A percentile compares a stretch with the other conserved stretches of the same genome.
These are phyloP conservation scores for Tylopilus cervinicoccineus DNA, from an alignment of 768 basidiomycete species.

Conservation along the genomic window DNA sequence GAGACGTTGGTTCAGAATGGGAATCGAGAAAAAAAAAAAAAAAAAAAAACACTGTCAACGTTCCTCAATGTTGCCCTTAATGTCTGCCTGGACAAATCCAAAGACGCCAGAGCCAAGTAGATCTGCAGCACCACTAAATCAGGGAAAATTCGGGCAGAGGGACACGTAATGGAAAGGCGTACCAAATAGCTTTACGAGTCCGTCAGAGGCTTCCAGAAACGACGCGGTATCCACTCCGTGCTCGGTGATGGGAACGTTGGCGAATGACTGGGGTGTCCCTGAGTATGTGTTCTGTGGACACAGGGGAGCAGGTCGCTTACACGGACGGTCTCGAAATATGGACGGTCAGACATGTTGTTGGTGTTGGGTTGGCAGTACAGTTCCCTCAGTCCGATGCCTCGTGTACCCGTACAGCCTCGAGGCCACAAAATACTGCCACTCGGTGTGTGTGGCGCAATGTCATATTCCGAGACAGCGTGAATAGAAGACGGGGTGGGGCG, in stretches of 20 bases:
- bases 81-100: constrained; percentile 69
- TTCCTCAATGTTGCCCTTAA: constrained; percentile 63
- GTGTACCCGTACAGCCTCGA: constrained; percentile 27
- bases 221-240: constrained; percentile 72
- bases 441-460: constrained; percentile 20
- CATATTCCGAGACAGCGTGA: constrained; percentile 22
- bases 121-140: constrained; percentile 38
- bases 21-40: no score
- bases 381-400: constrained; percentile 15
- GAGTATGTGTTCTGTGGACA: not conserved
- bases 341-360: constrained; percentile 33
- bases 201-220: constrained; percentile 89
- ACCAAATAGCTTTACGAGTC: constrained; percentile 74
- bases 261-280: constrained; percentile 62
- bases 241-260: constrained; percentile 73
- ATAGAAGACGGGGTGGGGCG: constrained; percentile 11
- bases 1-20: no score
- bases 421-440: constrained; percentile 15
- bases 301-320: constrained; percentile 32
- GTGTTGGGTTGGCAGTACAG: constrained; percentile 3
- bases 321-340: constrained; percentile 68
- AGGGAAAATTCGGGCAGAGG: constrained; percentile 9
- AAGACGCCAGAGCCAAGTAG: constrained; percentile 67
- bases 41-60: constrained; percentile 22
- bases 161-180: constrained; percentile 28